Evolutionary conservation across 345 rosid species (phyloP).

Genomic region (Isatis tinctoria): DNA sequence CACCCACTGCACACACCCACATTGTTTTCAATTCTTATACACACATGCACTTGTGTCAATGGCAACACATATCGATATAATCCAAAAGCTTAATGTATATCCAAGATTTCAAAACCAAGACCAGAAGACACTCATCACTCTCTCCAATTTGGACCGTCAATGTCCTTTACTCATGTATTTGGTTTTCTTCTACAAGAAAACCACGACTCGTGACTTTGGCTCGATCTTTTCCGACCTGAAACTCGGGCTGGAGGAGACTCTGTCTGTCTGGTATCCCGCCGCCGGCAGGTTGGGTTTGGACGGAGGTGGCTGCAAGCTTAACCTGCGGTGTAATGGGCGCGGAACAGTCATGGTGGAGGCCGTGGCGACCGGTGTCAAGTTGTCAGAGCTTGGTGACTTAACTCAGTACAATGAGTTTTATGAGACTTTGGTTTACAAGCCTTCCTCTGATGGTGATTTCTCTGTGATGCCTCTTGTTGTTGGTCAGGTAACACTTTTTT

Average conservation of each 20-base stretch:
- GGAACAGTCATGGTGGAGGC: constrained; percentile 57
- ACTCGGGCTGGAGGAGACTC: constrained; percentile 53
- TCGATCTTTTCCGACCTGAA: constrained; percentile 43
- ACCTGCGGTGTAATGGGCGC: constrained; percentile 50
- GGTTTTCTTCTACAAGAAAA: constrained; percentile 52
- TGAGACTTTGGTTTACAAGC: constrained; percentile 51
- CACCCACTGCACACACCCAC: constrained; percentile 14
- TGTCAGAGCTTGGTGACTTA: constrained; percentile 57
- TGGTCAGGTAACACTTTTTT: constrained; percentile 42
- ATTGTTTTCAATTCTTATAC: constrained; percentile 11
- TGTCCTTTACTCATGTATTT: constrained; percentile 60
- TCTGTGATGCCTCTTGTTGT: constrained; percentile 57
- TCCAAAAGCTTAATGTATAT: constrained; percentile 28
- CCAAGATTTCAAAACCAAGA: constrained; percentile 25
- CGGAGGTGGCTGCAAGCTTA: constrained; percentile 44
- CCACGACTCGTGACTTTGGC: constrained; percentile 31
- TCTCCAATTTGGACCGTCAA: constrained; percentile 66
- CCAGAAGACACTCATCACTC: constrained; percentile 30
- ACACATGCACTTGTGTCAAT: constrained; percentile 14
- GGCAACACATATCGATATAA: constrained; percentile 26
- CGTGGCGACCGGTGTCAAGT: constrained; percentile 37
- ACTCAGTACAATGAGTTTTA: constrained; percentile 46
- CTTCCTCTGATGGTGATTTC: constrained; percentile 38
- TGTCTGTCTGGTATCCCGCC: constrained; percentile 55
- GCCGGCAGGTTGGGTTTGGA: constrained; percentile 53